Evolutionary conservation across 805 yeast genomes (phyloP), one percentile per base, ranked within the genome.

Genomic region (Pichia manshurica): DNA sequence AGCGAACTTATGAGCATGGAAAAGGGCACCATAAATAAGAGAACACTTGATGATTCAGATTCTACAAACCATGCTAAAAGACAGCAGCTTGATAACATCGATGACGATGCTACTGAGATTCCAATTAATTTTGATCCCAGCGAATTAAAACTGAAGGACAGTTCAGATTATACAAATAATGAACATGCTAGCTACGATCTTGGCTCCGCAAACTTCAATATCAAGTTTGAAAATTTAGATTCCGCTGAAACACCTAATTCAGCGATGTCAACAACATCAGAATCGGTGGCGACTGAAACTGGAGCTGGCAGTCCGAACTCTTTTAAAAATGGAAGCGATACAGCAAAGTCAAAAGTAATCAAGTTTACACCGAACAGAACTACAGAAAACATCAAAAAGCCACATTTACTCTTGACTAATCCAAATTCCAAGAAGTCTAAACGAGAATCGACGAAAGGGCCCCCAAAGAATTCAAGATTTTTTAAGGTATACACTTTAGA

Each of bases 381-480:
- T 33, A 28, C 31, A 29, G 43, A 41, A 19, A 48, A 48, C 38
- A 38, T 44, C 7, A 45, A 33, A 34, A 44, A 39, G 15, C 47
- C 40, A 5, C 50, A 45, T 20, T 16, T 46, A 13, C 21, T 32
- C 12, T 17, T 34, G 15, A 41, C 49, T 3, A 44, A 47, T 35
- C 38, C 54, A 31, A 34, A 17, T 23, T 15, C 36, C 22, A 47
- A 31, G 15, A 44, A 45, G 37, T 15, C 32, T 2, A 51, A 45
- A 31, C 28, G 35, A 9, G 52, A 52, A 2, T 16, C 40, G 3
- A 29, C 43, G 3, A 34, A 52, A 12, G 62, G 63, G 1, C 63
- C 66, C 3, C 64, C 65, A 6, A 55, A 53, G 31, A 59, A 63
- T 4, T 60, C 66, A 20, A 48, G 66, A 37, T 62, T 61, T 45